phyloP scores from a whole-genome alignment of 2,329 filamentous ascomycete genomes.

The Thelonectria olida region DNA sequence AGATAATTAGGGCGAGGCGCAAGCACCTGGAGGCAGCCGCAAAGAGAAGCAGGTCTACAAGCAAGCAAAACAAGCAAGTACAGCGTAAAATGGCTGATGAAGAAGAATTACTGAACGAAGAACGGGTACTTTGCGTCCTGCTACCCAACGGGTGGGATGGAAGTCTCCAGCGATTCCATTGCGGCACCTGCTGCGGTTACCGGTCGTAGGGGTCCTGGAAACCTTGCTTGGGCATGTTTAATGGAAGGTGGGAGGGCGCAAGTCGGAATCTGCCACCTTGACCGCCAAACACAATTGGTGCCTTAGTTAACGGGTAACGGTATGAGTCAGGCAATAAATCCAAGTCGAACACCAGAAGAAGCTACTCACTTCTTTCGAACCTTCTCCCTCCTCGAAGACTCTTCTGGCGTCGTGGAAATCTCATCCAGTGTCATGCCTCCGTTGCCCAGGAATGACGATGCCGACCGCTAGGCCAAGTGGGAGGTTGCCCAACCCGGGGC shows the following conservation, averaged over 20 bases:
- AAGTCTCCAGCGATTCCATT: no score
- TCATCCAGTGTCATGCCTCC: neutral
- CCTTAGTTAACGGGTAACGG: no score
- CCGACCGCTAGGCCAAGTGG: neutral
- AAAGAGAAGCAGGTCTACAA: no score
- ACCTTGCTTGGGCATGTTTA: neutral
- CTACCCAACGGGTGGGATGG: no score
- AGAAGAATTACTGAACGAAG: no score
- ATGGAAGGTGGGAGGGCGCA: neutral
- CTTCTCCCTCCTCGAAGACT: neutral
- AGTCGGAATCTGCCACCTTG: neutral
- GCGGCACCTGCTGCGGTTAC: conserved; percentile 8
- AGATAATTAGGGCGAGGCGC: conserved; percentile 30
- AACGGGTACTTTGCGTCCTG: no score
- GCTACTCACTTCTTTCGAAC: neutral
- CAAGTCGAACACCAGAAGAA: neutral
- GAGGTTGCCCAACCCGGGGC: neutral
- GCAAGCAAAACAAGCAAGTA: no score
- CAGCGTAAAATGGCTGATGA: no score
- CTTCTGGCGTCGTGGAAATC: neutral
- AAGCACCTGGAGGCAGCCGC: conserved; percentile 1
- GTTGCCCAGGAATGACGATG: conserved; percentile 3
- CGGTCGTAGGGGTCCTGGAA: neutral
- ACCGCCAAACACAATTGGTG: no score
- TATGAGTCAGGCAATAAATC: neutral